Percentiles rank a stretch among this genome's conserved stretches.
These are phyloP conservation scores for Rhizoctonia solani DNA, from an alignment of 1,284 basidiomycete species.

Conservation along the genomic window DNA sequence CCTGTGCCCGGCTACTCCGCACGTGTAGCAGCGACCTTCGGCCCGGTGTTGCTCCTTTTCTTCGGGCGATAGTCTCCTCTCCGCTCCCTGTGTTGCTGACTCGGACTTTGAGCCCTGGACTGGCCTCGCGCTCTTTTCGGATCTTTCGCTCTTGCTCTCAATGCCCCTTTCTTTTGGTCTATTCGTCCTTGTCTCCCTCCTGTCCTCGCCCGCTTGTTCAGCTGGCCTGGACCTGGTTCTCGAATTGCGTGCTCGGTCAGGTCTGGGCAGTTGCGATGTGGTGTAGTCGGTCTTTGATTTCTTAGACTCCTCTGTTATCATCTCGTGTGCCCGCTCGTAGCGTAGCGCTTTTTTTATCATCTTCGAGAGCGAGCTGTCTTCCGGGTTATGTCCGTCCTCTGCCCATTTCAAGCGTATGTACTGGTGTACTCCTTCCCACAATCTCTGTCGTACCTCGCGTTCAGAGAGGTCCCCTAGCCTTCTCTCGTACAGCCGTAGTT, in stretches of 20 bases:
- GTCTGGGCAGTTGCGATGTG: background rate
- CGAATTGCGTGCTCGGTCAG: too few species aligned
- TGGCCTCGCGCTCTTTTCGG: too few species aligned
- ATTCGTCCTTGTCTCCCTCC: background rate
- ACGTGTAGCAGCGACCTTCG: conserved; percentile 30
- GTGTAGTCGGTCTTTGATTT: background rate
- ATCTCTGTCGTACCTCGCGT: background rate
- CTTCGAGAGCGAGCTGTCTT: background rate
- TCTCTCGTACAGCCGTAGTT: background rate
- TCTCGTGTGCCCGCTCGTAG: background rate
- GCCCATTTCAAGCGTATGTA: conserved; percentile 32
- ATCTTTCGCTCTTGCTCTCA: background rate
- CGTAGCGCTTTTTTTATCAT: conserved; percentile 26
- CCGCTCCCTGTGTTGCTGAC: too few species aligned
- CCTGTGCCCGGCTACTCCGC: conserved; percentile 11
- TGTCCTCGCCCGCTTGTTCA: too few species aligned
- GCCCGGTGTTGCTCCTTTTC: conserved; percentile 26
- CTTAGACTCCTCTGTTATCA: background rate
- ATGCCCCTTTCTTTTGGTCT: background rate
- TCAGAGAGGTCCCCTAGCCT: conserved; percentile 10
- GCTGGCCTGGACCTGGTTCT: too few species aligned
- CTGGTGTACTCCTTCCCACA: conserved; percentile 24
- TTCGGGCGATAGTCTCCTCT: background rate
- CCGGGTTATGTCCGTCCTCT: conserved; percentile 5
- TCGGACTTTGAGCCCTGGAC: too few species aligned